These are phyloP conservation scores for Aspergillus incahuasiensis DNA, from an alignment of 495 filamentous ascomycete genomes.

Conservation along the genomic window DNA sequence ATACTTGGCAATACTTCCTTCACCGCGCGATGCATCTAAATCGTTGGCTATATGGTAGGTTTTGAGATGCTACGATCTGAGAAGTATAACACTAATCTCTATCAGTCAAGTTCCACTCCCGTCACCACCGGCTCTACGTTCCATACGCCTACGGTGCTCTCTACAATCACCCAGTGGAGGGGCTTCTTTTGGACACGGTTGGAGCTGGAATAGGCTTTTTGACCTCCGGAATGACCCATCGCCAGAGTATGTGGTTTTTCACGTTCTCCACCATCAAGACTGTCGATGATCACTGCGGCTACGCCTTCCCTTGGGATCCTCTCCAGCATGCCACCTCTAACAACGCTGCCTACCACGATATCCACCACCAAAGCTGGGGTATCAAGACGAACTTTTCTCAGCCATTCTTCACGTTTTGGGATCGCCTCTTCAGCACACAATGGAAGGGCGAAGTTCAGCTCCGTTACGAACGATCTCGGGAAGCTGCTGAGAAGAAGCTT, in stretches of 20 bases:
- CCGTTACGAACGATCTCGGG: slow-evolving; percentile 42
- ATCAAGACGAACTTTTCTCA: slow-evolving; percentile 65
- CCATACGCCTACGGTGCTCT: slow-evolving; percentile 96
- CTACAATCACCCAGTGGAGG: slow-evolving; percentile 90
- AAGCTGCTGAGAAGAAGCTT: slow-evolving; percentile 39
- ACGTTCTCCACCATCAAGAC: slow-evolving; percentile 84
- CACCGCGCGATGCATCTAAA: slow-evolving; percentile 94
- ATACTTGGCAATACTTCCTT: slow-evolving; percentile 96
- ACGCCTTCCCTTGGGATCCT: slow-evolving; percentile 91
- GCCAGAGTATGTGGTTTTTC: slow-evolving; percentile 83
- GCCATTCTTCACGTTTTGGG: slow-evolving; percentile 51
- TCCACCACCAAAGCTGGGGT: slow-evolving; percentile 98
- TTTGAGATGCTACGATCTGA: background rate
- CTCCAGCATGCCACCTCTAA: slow-evolving; percentile 86
- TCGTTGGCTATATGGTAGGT: slow-evolving; percentile 92
- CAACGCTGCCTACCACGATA: slow-evolving; percentile 93
- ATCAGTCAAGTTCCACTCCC: slow-evolving; percentile 79
- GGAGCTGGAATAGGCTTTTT: slow-evolving; percentile 81
- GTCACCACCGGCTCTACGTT: slow-evolving; percentile 93
- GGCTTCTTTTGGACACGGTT: slow-evolving; percentile 85
- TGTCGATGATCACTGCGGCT: slow-evolving; percentile 96
- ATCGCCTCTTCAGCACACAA: slow-evolving; percentile 42
- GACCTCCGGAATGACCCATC: slow-evolving; percentile 65
- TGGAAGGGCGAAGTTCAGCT: slow-evolving; percentile 43
- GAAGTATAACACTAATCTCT: slow-evolving; percentile 2